A percentile compares a stretch with the other conserved stretches of the same genome.
These are phyloP conservation scores for Calonectria montana DNA, from an alignment of 2,329 filamentous ascomycete species.

Conservation along the genomic window DNA sequence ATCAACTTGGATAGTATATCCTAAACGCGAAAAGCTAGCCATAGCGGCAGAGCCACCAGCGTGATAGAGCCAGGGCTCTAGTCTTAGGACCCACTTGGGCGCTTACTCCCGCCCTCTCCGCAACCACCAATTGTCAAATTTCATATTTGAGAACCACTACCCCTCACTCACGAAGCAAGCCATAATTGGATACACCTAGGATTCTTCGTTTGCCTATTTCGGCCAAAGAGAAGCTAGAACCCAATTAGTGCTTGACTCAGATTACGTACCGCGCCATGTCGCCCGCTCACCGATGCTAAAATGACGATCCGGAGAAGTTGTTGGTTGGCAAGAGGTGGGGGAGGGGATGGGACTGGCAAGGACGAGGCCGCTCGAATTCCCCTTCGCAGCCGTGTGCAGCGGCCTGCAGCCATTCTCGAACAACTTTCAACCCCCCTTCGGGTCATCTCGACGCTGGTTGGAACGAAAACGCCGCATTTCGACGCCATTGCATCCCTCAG, in stretches of 20 bases:
- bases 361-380: background rate
- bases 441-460: background rate
- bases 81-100: background rate
- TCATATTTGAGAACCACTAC: background rate
- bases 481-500: no score
- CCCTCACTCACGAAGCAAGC: background rate
- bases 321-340: background rate
- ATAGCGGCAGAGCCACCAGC: background rate
- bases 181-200: background rate
- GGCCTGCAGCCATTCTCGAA: background rate
- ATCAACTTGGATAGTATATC: background rate
- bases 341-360: background rate
- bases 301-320: background rate
- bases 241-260: background rate
- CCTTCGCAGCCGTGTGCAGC: background rate
- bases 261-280: background rate
- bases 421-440: no score
- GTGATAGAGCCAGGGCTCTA: background rate
- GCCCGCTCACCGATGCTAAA: background rate
- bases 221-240: background rate
- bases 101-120: background rate
- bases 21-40: background rate
- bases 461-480: background rate
- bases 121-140: background rate
- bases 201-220: background rate